Conservation (phyloP, 495 filamentous ascomycete species). For the Neurospora pannonica region DNA sequence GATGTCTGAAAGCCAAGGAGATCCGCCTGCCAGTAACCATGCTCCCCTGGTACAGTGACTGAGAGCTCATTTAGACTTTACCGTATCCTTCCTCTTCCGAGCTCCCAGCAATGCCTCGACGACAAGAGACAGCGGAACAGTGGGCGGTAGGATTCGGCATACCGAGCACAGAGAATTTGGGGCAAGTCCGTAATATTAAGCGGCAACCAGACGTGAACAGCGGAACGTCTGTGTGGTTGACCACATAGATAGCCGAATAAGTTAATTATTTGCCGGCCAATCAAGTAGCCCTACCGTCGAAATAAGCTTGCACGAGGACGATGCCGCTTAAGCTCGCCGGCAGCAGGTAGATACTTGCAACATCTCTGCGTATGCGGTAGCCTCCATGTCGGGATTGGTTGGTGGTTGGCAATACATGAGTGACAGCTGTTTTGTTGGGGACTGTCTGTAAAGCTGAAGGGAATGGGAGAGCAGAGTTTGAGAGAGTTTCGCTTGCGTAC, state of each 20-base stretch:
- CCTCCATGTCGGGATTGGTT: neutral
- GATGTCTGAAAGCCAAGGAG: neutral
- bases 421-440: neutral
- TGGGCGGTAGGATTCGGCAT: neutral
- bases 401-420: neutral
- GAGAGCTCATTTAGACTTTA: neutral
- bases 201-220: neutral
- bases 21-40: neutral
- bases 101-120: neutral
- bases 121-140: neutral
- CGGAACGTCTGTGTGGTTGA: neutral
- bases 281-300: conserved; percentile 3
- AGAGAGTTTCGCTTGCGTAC: neutral
- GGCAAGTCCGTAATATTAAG: neutral
- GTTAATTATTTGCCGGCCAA: neutral
- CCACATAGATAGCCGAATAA: conserved; percentile 1
- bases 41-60: neutral
- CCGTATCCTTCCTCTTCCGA: neutral
- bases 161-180: neutral
- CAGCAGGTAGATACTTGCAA: neutral
- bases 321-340: neutral
- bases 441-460: neutral
- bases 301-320: conserved; percentile 11
- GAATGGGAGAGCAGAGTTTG: neutral
- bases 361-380: neutral